These are phyloP conservation scores for Cladosporium oxysporum DNA, from an alignment of 2,329 filamentous ascomycete species.

Conservation along the genomic window DNA sequence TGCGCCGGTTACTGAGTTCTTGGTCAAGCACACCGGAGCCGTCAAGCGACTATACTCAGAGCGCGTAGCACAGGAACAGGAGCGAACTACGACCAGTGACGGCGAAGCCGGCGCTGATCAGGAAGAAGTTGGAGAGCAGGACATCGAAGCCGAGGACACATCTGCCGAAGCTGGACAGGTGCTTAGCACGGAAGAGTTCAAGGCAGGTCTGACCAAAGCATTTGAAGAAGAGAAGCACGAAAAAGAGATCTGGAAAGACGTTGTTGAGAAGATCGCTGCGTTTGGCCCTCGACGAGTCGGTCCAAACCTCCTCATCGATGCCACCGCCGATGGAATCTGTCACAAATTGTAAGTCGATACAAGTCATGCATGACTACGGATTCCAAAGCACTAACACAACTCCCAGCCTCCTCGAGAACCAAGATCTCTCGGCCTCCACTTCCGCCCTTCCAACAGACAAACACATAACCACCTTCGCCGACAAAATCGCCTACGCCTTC, in stretches of 20 bases:
- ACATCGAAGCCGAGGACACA: slow-evolving; percentile 49
- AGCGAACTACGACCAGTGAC: slow-evolving; percentile 42
- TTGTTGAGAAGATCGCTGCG: slow-evolving; percentile 78
- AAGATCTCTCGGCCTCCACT: slow-evolving; percentile 23
- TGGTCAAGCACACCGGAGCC: slow-evolving; percentile 75
- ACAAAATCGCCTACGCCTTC: slow-evolving; percentile 87
- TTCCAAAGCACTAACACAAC: slow-evolving; percentile 25
- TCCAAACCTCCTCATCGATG: slow-evolving; percentile 86
- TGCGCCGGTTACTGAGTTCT: slow-evolving; percentile 75
- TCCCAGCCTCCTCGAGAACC: slow-evolving; percentile 33
- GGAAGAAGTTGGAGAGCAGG: slow-evolving; percentile 41
- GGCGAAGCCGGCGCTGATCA: slow-evolving; percentile 37
- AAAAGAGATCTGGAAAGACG: slow-evolving; percentile 73
- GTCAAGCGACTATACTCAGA: slow-evolving; percentile 80
- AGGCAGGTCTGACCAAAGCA: slow-evolving; percentile 65
- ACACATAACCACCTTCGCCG: slow-evolving; percentile 23
- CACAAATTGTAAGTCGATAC: slow-evolving; percentile 64
- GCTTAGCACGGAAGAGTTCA: slow-evolving; percentile 75
- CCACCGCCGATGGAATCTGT: slow-evolving; percentile 70
- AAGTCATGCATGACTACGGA: slow-evolving; percentile 12
- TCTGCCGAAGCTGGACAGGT: slow-evolving; percentile 58
- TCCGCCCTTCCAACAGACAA: slow-evolving; percentile 22
- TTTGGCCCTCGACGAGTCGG: slow-evolving; percentile 86
- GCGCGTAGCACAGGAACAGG: slow-evolving; percentile 55
- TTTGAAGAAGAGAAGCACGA: slow-evolving; percentile 73